Evolutionary conservation across 2,329 filamentous ascomycete genomes (phyloP).

Genomic region (Botrytis tulipae): DNA sequence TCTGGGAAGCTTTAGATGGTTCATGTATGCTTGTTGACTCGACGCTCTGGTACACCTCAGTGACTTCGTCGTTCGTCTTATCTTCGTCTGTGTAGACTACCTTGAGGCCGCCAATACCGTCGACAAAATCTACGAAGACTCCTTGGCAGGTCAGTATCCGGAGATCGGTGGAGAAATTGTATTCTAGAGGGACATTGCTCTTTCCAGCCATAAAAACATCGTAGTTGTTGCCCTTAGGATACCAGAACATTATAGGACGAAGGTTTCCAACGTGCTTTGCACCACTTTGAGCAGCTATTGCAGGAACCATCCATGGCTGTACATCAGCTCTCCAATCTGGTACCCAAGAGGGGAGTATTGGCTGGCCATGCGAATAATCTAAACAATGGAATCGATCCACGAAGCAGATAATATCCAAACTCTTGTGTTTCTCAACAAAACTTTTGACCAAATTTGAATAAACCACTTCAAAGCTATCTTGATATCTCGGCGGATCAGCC

Average conservation of each 20-base stretch:
- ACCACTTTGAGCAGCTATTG: conserved; percentile 21
- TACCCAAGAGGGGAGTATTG: conserved; percentile 24
- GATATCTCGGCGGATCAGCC: conserved; percentile 18
- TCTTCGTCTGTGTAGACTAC: conserved; percentile 15
- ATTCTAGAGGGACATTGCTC: not conserved
- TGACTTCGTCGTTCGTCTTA: not conserved
- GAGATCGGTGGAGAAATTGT: conserved; percentile 17
- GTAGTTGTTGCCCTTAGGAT: not conserved
- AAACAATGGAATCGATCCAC: not conserved
- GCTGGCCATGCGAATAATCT: not conserved
- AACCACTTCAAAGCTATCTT: conserved; percentile 16
- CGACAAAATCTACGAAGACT: conserved; percentile 21
- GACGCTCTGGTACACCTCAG: conserved; percentile 1
- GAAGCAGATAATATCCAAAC: conserved; percentile 5
- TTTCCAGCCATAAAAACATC: conserved; percentile 8
- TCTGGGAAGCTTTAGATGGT: not conserved
- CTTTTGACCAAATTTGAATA: not conserved
- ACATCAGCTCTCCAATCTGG: conserved; percentile 26
- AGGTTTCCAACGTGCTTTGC: conserved; percentile 20
- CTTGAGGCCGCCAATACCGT: conserved; percentile 24
- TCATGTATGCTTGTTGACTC: conserved; percentile 5
- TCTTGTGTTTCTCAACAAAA: not conserved
- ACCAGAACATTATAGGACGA: not conserved
- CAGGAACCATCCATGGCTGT: conserved; percentile 18
- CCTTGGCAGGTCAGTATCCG: conserved; percentile 17